Base-by-base conservation (phyloP, 1,284 basidiomycete species). In the Cutaneotrichosporon spelunceum region DNA sequence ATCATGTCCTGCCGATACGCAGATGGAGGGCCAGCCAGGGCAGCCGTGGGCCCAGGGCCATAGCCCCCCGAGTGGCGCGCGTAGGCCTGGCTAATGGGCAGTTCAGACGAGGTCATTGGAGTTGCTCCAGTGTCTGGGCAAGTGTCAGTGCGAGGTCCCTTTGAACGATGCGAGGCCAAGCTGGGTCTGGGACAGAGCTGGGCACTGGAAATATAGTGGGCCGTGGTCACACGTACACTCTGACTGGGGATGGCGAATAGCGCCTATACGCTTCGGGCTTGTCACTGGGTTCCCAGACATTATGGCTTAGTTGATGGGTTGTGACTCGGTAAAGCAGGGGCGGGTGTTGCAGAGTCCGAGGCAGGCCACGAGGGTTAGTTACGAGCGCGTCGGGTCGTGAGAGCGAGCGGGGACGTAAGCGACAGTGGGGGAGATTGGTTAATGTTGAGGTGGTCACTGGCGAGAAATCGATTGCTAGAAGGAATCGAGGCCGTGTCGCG, bases 221-320 rank as follows among this genome's bases (percentile, higher is more conserved):
- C 30, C 16, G 23, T 7, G 24, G 30, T 50, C 36, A 16, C 23
- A 73, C 77, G 70, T 53, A 79, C 77, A 78, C 42, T 70, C 67
- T 23, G 70, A 66, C 57, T 79, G 78, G 11, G 78, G 78, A 72
- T 79, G 78, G 48, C 73, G 70, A 34, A 79, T 79, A 55, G 76
- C 72, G 56, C 64, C 64, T 61, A 63, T 30, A 42, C 64, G 64
- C 61, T 75, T 75, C 3, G 75, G 75, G 61, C 70, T 72, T 23
- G 72, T 75, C 53, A 71, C 13, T 19, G 48, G 71, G 58, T 64
- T 63, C 24, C 66, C 65, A 48, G 72, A 69, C 69, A 72, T 74
- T 58, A 30, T 48, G 7, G 14, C 16, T 21, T 26, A 27, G 19
- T 26, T 24, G 9, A 24, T 19, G 21, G n/a, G 19, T n/a, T 42